Base-by-base conservation (phyloP, 306 rosid genomes). In the Psophocarpus tetragonolobus region DNA sequence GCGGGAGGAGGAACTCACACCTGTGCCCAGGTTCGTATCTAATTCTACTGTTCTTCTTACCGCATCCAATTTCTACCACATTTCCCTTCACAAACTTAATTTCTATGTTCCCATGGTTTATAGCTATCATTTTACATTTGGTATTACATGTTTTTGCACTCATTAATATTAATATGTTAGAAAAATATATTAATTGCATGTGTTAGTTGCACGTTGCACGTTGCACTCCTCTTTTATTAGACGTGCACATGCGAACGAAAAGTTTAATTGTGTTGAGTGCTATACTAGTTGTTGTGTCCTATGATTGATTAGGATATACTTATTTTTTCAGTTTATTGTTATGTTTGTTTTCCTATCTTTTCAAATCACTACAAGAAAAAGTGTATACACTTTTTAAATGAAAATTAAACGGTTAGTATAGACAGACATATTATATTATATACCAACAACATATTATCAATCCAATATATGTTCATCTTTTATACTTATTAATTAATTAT, bases 1-100 rank as follows among this genome's bases (percentile, higher is more conserved):
- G 97, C 91, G 10, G 82, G 6, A 65, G 88, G 82, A 42, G 86
- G 71, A 51, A 85, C 14, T 1, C 90, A 91, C 70, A 86, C 84
- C 1, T 93, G 98, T 82, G 78, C n/a, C 0, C 51, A 76, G 73
- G 80, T 76, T 36, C 7, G 33, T 73, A 51, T 0, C 1, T n/a
- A n/a, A 27, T 26, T 7, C 3, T 41, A 3, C 23, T 23, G 13
- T 2, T 66, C 35, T 12, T 15, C 6, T n/a, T 13, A 20, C 32
- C 13, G 5, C 29, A 27, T 15, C 13, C 44, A 60, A 58, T 26
- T 24, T 26, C 32, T 5, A 13, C 65, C 8, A 58, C 4, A 27
- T 26, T 58, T 58, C 2, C 11, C 32, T 23, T 24, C n/a, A 24
- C 1, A 18, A 50, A 0, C n/a, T n/a, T n/a, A n/a, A 1, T 8